Base-by-base conservation (phyloP, 306 rosid species). In the Chamaecrista fasciculata region DNA sequence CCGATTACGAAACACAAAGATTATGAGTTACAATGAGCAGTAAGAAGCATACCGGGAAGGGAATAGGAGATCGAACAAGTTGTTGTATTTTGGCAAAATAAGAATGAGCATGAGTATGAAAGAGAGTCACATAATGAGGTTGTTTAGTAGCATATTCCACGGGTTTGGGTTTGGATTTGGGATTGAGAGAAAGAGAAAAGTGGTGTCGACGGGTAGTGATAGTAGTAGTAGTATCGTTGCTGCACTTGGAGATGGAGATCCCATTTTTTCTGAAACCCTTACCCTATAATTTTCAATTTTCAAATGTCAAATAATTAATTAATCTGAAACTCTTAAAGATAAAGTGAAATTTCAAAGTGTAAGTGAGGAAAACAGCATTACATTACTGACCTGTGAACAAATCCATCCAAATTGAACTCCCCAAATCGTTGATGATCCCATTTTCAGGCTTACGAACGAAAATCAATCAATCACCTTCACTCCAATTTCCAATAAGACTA, bases 391-490 rank as follows among this genome's bases (percentile, higher is more conserved):
- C 33, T 21, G 31, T 4, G 39, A 48, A 20, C 29, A 61, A 61
- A 61, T 21, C 67, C 49, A 61, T 37, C 43, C 48, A 37, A 60
- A 60, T 29, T 24, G 43, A 16, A 60, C 8, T 20, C 49, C 49
- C 49, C 67, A 61, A 12, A 39, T 21, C 21, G 67, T 36, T 37
- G 67, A 31, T 19, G 49, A 36, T 61, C 47, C 48, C 67, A 59
- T 59, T 59, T 34, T 47, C 52, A 18, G 52, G 8, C 8, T 6
- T 4, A 6, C 31, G 8, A 6, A 44, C 20, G n/a, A n/a, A n/a
- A n/a, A n/a, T n/a, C 50, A 4, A 33, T 8, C 36, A 1, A 2
- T 14, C 19, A 15, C 0, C 5, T 15, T 5, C 43, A 5, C 5
- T 37, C 43, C 43, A 34, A n/a, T n/a, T 8, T 34, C 9, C 9